These are phyloP conservation scores for Spatholobus suberectus DNA, from an alignment of 306 rosid species.

Conservation along the genomic window DNA sequence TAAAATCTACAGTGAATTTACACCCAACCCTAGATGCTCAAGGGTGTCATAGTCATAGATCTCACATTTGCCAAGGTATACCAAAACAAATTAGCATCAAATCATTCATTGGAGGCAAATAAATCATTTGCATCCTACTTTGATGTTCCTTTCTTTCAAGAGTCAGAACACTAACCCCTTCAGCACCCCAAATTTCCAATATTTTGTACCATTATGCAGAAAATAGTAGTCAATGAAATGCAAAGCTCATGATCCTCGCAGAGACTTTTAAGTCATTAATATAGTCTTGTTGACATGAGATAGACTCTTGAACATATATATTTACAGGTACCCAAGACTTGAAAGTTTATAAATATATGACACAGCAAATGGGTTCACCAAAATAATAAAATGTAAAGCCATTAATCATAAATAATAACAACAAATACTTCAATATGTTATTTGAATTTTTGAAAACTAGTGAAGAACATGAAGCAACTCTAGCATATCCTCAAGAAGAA, in stretches of 20 bases:
- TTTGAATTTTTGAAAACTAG: background rate
- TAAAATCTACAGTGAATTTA: background rate
- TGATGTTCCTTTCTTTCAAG: background rate
- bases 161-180: background rate
- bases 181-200: conserved; percentile 6
- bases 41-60: conserved; percentile 10
- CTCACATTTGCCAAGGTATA: conserved; percentile 12
- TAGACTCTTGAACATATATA: background rate
- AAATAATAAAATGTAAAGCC: conserved; percentile 5
- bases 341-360: background rate
- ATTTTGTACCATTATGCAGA: background rate
- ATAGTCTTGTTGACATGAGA: background rate
- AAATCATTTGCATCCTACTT: background rate
- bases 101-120: conserved; percentile 10
- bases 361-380: background rate
- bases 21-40: conserved; percentile 5
- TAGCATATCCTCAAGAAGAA: conserved; percentile 9
- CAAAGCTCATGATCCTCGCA: background rate
- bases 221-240: background rate
- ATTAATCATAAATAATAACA: background rate
- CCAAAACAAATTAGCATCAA: conserved; percentile 17
- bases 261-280: background rate
- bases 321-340: background rate
- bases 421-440: background rate
- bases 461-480: conserved; percentile 22